A percentile compares a stretch with the other conserved stretches of the same genome.
These are phyloP conservation scores for Mucor lusitanicus DNA, from an alignment of 371 early-diverging fungal genomes.

Conservation along the genomic window DNA sequence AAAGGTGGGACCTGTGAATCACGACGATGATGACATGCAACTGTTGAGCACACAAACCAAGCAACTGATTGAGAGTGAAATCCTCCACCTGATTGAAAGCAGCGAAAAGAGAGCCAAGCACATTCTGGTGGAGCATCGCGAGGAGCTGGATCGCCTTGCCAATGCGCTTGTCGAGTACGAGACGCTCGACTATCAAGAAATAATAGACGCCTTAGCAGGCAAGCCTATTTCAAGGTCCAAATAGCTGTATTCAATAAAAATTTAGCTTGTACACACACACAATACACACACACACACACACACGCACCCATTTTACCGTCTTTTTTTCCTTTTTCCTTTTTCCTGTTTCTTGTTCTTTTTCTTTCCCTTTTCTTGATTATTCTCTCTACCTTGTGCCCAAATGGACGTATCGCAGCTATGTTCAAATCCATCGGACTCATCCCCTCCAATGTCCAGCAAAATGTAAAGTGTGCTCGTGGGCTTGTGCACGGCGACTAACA, in stretches of 20 bases:
- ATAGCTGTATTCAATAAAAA: background rate
- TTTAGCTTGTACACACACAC: background rate
- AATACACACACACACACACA: background rate
- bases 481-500: background rate
- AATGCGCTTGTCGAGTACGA: constrained; percentile 92
- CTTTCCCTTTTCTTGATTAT: background rate
- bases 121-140: constrained; percentile 73
- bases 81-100: constrained; percentile 71
- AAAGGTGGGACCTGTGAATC: constrained; percentile 70
- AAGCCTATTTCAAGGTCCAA: constrained; percentile 53
- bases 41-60: constrained; percentile 75
- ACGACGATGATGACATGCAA: constrained; percentile 71
- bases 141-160: constrained; percentile 91
- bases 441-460: background rate
- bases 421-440: constrained; percentile 4
- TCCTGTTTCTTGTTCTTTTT: background rate
- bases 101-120: constrained; percentile 63
- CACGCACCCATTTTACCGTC: background rate
- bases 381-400: background rate
- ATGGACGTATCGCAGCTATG: constrained; percentile 20
- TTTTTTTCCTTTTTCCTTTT: background rate
- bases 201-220: constrained; percentile 76
- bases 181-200: constrained; percentile 89
- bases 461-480: background rate
- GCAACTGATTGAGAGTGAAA: constrained; percentile 83